Evolutionary conservation across 1,284 basidiomycete genomes (phyloP), one percentile per base, ranked within the genome.

Genomic region (Erythrobasidium hasegawianum): DNA sequence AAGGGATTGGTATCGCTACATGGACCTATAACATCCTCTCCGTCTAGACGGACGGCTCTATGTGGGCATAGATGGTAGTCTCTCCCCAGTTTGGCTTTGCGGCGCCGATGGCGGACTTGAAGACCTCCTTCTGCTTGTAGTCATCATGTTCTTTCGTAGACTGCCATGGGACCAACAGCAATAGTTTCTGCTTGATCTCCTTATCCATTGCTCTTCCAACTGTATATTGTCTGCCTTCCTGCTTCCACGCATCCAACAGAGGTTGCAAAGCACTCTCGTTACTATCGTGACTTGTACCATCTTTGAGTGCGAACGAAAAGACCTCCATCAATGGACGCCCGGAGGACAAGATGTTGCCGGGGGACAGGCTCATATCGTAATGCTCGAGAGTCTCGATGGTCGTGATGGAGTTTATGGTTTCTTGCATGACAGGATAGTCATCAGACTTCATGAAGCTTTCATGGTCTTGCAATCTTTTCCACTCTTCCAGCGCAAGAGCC

Each of bases 361-460:
- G 43, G 16, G 43, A 47, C n/a, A 24, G 43, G 22, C 43, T 24
- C 16, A 47, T n/a, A 14, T n/a, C 16, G 43, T 18, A 47, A 14
- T 47, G 43, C n/a, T 47, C 43, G 4, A 47, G 14, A n/a, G 43
- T 18, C 43, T 47, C 22, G 16, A 47, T 47, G n/a, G 16, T 5
- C n/a, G 14, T 16, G 7, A 47, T n/a, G n/a, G 43, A 47, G 4
- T 18, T 8, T 8, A 65, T 13, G n/a, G 24, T 22, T 16, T 52
- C 45, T 13, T 50, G 22, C 45, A 65, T 57, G 2, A 1, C 24
- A 10, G 43, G 27, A 16, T 65, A 65, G 56, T 39, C 49, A 18
- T 29, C 39, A 41, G 55, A 27, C 22, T 58, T 4, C 55, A 58
- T 58, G 45, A 65, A 65, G 3, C 29, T 29, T 43, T 65, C 26